Evolutionary conservation across 768 basidiomycete genomes (phyloP).

Genomic region (Cubamyces sp.): DNA sequence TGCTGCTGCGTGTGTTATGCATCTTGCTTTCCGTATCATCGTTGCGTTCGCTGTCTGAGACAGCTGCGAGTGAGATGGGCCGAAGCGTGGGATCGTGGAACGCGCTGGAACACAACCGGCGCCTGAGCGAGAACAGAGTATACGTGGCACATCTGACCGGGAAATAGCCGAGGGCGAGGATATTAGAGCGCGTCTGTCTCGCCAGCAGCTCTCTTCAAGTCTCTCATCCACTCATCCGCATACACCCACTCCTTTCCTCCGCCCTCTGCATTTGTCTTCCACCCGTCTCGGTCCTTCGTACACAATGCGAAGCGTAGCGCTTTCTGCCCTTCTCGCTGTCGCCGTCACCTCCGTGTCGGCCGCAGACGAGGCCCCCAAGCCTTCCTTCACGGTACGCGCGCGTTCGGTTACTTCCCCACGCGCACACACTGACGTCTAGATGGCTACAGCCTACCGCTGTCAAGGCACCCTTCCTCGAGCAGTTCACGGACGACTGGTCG

Average conservation of each 20-base stretch:
- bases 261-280: constrained; percentile 36
- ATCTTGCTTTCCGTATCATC: constrained; percentile 11
- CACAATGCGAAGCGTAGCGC: constrained; percentile 86
- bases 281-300: constrained; percentile 68
- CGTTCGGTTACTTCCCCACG: not conserved
- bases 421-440: constrained; percentile 9
- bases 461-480: constrained; percentile 92
- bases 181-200: constrained; percentile 29
- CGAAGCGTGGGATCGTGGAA: constrained; percentile 43
- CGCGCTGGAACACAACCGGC: constrained; percentile 28
- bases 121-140: constrained; percentile 26
- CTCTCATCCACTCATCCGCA: constrained; percentile 33
- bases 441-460: constrained; percentile 66
- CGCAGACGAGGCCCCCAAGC: constrained; percentile 61
- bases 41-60: not conserved
- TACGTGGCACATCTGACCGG: constrained; percentile 44
- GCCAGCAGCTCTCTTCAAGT: constrained; percentile 7
- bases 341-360: constrained; percentile 68
- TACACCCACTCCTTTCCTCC: constrained; percentile 42
- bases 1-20: constrained; percentile 25
- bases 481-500: constrained; percentile 91
- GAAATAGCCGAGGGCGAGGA: constrained; percentile 41
- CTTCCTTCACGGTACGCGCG: constrained; percentile 64
- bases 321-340: constrained; percentile 70
- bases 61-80: not conserved